Base-by-base conservation (phyloP, 345 rosid genomes). In the Schrenkiella parvula region DNA sequence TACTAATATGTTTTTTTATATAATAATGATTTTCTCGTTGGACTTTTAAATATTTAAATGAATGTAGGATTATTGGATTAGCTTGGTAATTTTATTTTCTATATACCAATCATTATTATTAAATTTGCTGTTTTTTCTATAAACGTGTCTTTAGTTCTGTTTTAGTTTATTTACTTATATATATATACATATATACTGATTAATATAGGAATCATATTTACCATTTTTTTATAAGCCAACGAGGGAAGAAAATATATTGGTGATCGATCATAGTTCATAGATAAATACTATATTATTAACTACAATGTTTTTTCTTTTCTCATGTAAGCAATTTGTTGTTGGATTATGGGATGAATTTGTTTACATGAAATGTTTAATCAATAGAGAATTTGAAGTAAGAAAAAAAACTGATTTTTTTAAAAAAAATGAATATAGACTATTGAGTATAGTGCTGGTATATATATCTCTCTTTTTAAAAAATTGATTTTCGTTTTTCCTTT, bases 31-130 rank as follows among this genome's bases (percentile, higher is more conserved):
- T 41, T 46, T 13, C 34, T 57, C 21, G 42, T 13, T 65, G 51
- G 25, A 55, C 66, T 73, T 42, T 28, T 6, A 22, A 23, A 2
- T 1, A n/a, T 23, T 60, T 35, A 21, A 23, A 10, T 54, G 12
- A 73, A 64, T 46, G 26, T 65, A 26, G 28, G 4, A 38, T 21
- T 47, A 28, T 57, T 74, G 35, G 53, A 47, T 66, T 66, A 1
- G 43, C 50, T 65, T 44, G 15, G 14, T 43, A 0, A 35, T 10
- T 43, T 12, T 26, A 26, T 19, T 55, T 35, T 44, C 42, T 54
- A n/a, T 39, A 25, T 60, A 26, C 38, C 31, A 50, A 50, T 37
- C 22, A 71, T 39, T 12, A 41, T 29, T 66, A 47, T 22, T 11
- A 17, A 3, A 31, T 19, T 46, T 21, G 25, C n/a, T 2, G n/a